Percentiles rank a stretch among this genome's conserved stretches.
These are phyloP conservation scores for Aureobasidium uvarum DNA, from an alignment of 2,329 filamentous ascomycete species.

Conservation along the genomic window DNA sequence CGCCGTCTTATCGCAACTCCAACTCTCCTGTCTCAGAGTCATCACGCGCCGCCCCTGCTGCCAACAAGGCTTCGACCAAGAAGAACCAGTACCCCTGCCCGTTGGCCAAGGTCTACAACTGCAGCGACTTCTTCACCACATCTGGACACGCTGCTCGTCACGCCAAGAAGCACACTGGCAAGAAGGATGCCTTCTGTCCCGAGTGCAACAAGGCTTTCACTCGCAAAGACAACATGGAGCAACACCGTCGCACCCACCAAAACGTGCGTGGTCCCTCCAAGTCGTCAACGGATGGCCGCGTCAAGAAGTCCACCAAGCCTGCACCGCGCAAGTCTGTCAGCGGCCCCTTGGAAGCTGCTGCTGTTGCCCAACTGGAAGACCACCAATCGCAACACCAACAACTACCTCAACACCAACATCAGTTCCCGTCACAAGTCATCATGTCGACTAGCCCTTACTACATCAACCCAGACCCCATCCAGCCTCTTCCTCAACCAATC, in stretches of 20 bases:
- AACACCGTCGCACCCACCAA: conserved; percentile 74
- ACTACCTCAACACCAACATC: conserved; percentile 30
- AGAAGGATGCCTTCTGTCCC: conserved; percentile 69
- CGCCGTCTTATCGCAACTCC: conserved; percentile 36
- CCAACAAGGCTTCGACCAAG: conserved; percentile 46
- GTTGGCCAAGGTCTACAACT: conserved; percentile 67
- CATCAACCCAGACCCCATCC: conserved; percentile 38
- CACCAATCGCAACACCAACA: conserved; percentile 31
- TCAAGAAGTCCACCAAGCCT: conserved; percentile 46
- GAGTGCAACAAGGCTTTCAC: conserved; percentile 79
- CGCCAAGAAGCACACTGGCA: conserved; percentile 78
- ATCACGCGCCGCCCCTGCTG: conserved; percentile 43
- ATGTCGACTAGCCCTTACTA: conserved; percentile 38
- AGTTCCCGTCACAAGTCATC: conserved; percentile 29
- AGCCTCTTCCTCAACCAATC: conserved; percentile 37
- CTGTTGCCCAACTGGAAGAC: conserved; percentile 38
- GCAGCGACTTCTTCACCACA: conserved; percentile 78
- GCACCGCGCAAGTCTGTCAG: conserved; percentile 36
- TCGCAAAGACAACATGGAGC: conserved; percentile 83
- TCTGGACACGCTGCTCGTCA: conserved; percentile 83
- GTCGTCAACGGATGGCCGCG: conserved; percentile 45
- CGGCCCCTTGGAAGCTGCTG: conserved; percentile 37
- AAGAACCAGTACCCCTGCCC: conserved; percentile 73
- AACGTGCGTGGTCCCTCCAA: conserved; percentile 47
- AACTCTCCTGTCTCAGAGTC: conserved; percentile 54